Conservation (phyloP, 2,329 filamentous ascomycete species). For the Alternaria gaisen region DNA sequence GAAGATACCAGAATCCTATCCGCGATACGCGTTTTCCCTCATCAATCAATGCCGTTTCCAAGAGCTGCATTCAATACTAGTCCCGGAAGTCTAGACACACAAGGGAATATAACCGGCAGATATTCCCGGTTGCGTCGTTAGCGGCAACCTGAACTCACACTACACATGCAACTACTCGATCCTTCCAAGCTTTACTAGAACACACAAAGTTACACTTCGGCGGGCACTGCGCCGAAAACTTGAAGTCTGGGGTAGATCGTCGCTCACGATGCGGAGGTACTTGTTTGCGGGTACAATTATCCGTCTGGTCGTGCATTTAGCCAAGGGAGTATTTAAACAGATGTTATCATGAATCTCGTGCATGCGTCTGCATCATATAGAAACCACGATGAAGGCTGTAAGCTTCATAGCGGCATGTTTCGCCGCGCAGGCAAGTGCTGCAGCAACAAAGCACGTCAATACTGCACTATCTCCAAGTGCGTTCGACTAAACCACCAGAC, state of each 20-base stretch:
- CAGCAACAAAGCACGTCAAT: neutral
- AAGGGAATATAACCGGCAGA: neutral
- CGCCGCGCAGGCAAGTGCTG: neutral
- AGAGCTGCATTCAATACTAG: neutral
- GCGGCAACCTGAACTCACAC: neutral
- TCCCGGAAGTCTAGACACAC: neutral
- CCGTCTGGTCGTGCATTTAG: neutral
- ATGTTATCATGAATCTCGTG: neutral
- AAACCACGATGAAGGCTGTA: neutral
- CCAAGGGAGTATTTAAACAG: neutral
- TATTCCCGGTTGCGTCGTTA: neutral
- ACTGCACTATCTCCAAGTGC: neutral
- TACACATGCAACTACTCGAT: neutral
- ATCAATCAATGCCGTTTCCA: neutral
- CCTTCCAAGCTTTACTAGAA: conserved; percentile 6
- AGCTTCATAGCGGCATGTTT: neutral
- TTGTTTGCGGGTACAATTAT: neutral
- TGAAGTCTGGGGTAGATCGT: conserved; percentile 3
- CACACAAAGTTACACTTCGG: conserved; percentile 3
- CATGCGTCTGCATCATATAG: neutral
- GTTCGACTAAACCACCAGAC: neutral
- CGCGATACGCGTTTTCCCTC: neutral
- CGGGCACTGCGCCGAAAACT: conserved; percentile 1
- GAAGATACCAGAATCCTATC: neutral
- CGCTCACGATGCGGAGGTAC: conserved; percentile 5